Evolutionary conservation across 75 land plant genomes (phyloP).

Genomic region (Isoetes taiwanensis): DNA sequence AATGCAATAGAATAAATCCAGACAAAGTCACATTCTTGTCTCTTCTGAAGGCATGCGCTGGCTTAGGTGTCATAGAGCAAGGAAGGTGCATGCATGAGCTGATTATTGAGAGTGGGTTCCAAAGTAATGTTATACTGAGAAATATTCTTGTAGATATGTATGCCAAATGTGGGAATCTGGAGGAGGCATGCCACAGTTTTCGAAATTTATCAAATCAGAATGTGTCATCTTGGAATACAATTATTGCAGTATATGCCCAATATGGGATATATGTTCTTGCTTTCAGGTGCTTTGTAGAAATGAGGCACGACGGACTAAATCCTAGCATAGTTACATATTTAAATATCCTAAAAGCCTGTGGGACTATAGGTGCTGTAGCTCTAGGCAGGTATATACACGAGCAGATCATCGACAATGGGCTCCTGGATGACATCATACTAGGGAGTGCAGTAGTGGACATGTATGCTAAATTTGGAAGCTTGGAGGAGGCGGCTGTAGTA

Average conservation of each 20-base stretch:
- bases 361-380: neutral
- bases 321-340: conserved; percentile 34
- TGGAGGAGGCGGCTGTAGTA: conserved; percentile 20
- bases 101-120: no score
- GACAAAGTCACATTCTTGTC: no score
- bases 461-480: conserved; percentile 17
- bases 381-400: conserved; percentile 13
- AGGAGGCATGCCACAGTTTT: no score
- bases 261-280: conserved; percentile 8
- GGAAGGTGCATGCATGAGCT: no score
- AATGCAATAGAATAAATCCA: no score
- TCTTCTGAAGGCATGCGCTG: no score
- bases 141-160: no score
- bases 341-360: conserved; percentile 33
- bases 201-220: no score
- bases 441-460: conserved; percentile 16
- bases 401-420: conserved; percentile 14
- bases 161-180: no score
- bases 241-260: conserved; percentile 27
- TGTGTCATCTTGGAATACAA: conserved; percentile 23
- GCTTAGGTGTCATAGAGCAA: no score
- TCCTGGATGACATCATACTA: conserved; percentile 17
- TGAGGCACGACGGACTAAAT: conserved; percentile 19
- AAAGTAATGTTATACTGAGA: no score
- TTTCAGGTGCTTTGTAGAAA: conserved; percentile 14